Evolutionary conservation across 2,329 filamentous ascomycete genomes (phyloP).

Genomic region (Penicillium sp.): DNA sequence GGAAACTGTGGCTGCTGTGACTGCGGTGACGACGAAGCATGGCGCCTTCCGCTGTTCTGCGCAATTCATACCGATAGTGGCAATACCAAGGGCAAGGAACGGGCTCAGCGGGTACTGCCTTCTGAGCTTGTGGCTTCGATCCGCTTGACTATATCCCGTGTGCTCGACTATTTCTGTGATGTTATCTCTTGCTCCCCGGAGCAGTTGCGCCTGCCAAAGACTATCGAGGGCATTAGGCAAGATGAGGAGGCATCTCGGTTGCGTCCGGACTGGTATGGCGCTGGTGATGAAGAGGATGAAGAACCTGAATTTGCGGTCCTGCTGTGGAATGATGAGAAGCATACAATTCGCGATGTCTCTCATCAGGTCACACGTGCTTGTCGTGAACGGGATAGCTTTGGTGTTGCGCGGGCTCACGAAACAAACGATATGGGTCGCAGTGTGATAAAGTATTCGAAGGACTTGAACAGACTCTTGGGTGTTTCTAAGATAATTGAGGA

Average conservation of each 20-base stretch:
- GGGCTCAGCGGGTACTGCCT: constrained; percentile 67
- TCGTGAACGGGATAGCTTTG: constrained; percentile 66
- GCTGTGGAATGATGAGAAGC: constrained; percentile 98
- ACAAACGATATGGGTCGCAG: constrained; percentile 85
- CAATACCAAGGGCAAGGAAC: constrained; percentile 47
- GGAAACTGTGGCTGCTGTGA: constrained; percentile 97
- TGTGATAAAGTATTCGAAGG: constrained; percentile 71
- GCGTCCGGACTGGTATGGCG: constrained; percentile 69
- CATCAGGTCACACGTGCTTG: constrained; percentile 90
- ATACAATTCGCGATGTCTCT: constrained; percentile 86
- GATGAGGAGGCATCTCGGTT: constrained; percentile 81
- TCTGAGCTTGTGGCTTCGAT: constrained; percentile 74
- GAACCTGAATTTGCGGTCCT: constrained; percentile 78
- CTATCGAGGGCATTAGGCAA: constrained; percentile 71
- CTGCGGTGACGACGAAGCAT: constrained; percentile 93
- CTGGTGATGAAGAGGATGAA: constrained; percentile 59
- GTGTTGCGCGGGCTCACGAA: constrained; percentile 74
- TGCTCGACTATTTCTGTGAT: constrained; percentile 93
- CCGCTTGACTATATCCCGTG: constrained; percentile 78
- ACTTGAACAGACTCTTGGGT: constrained; percentile 68
- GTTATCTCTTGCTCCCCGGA: constrained; percentile 97
- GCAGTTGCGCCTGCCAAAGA: constrained; percentile 83
- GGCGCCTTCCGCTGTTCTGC: constrained; percentile 78
- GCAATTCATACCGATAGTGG: constrained; percentile 78
- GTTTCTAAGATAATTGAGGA: constrained; percentile 88